These are phyloP conservation scores for Persicaria maculosa DNA, from an alignment of 148 eudicot species.

Conservation along the genomic window DNA sequence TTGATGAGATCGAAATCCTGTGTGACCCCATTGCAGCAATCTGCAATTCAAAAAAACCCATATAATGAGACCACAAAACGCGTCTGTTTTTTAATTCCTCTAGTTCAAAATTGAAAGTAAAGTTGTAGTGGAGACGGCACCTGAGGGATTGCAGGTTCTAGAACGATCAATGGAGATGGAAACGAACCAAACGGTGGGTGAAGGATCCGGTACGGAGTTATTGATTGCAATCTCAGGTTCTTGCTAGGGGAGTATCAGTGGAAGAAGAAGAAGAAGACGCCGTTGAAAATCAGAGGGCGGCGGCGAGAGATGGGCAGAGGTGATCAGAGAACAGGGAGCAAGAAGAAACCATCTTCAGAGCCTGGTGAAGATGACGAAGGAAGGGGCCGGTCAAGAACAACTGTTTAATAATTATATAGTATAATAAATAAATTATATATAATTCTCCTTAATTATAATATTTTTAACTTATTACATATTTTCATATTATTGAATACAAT, in stretches of 20 bases:
- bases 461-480: too few relatives aligned
- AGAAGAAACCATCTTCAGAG: conserved; percentile 27
- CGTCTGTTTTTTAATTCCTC: not conserved
- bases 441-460: too few relatives aligned
- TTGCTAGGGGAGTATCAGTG: conserved; percentile 35
- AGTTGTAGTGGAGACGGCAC: conserved; percentile 16
- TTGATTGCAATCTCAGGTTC: conserved; percentile 22
- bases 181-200: conserved; percentile 35
- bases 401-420: too few relatives aligned
- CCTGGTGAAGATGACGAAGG: too few relatives aligned
- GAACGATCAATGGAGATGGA: conserved; percentile 82
- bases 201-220: conserved; percentile 15
- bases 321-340: conserved; percentile 15
- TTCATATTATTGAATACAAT: too few relatives aligned
- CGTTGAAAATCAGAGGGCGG: conserved; percentile 24
- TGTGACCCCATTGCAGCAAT: conserved; percentile 62
- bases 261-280: conserved; percentile 27
- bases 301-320: conserved; percentile 10
- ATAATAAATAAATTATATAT: too few relatives aligned
- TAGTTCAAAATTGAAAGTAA: not conserved
- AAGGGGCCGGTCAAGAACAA: too few relatives aligned
- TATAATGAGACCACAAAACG: not conserved
- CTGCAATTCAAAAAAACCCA: conserved; percentile 35
- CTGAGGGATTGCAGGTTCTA: conserved; percentile 54
- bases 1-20: conserved; percentile 85